Evolutionary conservation across 2,329 filamentous ascomycete genomes (phyloP).

Genomic region (Penicillium paneum): DNA sequence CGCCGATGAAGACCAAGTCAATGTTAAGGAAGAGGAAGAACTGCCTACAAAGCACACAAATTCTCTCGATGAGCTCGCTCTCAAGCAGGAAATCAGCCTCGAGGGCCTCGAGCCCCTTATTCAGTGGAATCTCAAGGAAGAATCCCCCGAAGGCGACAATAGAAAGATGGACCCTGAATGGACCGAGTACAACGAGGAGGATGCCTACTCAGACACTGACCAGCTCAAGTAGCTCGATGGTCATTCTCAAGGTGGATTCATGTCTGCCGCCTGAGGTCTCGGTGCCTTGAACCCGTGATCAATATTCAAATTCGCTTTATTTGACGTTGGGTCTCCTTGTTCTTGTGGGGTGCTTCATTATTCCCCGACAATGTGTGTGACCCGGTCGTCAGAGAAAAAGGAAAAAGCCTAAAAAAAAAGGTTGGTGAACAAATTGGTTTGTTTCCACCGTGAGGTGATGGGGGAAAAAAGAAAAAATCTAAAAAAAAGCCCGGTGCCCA

Average conservation of each 20-base stretch:
- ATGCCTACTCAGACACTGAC: neutral
- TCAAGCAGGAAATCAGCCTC: neutral
- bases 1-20: neutral
- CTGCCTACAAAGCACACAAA: neutral
- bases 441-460: neutral
- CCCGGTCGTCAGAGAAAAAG: neutral
- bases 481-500: neutral
- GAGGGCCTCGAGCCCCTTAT: neutral
- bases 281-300: too few species aligned
- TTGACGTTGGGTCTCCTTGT: neutral
- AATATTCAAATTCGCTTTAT: neutral
- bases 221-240: neutral
- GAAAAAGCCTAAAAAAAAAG: neutral
- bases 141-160: neutral
- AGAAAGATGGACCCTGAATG: neutral
- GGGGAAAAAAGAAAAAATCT: neutral
- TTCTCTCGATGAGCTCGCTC: neutral
- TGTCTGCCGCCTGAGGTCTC: too few species aligned
- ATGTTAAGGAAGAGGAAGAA: neutral
- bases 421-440: neutral
- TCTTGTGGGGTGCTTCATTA: neutral
- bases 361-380: neutral
- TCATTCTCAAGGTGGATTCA: neutral
- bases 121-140: fast-evolving
- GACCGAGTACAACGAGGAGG: neutral